These are phyloP conservation scores for rapeseed (Brassica napus) DNA, from an alignment of 345 rosid genomes.

Conservation along the genomic window DNA sequence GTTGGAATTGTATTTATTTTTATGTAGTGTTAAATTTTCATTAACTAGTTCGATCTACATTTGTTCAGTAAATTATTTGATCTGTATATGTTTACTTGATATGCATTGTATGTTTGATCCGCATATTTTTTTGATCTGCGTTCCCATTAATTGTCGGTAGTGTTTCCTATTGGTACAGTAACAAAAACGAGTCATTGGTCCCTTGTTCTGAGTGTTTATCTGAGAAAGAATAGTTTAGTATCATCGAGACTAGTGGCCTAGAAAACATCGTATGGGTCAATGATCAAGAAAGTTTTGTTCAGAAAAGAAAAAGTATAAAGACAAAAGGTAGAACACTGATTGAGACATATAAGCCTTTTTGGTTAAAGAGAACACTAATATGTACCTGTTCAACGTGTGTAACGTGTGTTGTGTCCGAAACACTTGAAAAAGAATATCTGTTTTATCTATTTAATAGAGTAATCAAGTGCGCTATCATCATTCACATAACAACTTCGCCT, in stretches of 20 bases:
- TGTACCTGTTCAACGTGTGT: not conserved
- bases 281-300: not conserved
- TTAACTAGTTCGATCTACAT: too few species aligned
- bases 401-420: not conserved
- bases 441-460: conserved; percentile 5
- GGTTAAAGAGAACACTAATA: not conserved
- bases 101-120: too few species aligned
- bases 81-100: too few species aligned
- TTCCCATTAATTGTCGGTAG: not conserved
- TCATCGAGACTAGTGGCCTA: not conserved
- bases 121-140: too few species aligned
- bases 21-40: too few species aligned
- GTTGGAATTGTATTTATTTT: too few species aligned
- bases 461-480: not conserved
- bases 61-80: too few species aligned
- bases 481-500: not conserved
- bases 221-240: not conserved
- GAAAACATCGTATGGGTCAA: not conserved
- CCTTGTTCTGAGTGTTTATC: not conserved
- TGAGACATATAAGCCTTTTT: not conserved
- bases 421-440: not conserved
- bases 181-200: not conserved
- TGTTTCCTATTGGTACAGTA: not conserved
- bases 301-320: not conserved
- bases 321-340: not conserved